A percentile compares a stretch with the other conserved stretches of the same genome.
Evolutionary conservation across 352 stramenopile species (phyloP).

Genomic region (Hyaloperonospora arabidopsidis): DNA sequence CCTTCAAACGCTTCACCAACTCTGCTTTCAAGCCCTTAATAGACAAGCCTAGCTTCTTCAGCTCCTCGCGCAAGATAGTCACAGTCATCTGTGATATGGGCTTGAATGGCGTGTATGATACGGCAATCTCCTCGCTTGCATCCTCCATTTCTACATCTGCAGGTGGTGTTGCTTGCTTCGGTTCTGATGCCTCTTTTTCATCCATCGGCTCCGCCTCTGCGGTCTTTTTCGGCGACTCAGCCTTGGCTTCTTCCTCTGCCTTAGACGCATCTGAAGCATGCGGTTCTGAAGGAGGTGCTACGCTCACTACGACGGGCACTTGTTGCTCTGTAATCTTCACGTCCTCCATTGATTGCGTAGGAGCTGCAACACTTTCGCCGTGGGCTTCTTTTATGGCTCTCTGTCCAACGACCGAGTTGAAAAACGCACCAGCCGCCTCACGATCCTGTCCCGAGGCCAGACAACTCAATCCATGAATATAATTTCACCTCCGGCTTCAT

Average conservation of each 20-base stretch:
- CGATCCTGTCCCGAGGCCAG: conserved; percentile 48
- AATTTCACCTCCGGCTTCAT: not conserved
- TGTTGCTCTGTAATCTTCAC: conserved; percentile 29
- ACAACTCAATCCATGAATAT: not conserved
- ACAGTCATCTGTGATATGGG: conserved; percentile 77
- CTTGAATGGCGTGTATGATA: conserved; percentile 57
- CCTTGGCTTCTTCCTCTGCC: conserved; percentile 8
- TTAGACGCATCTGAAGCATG: conserved; percentile 12
- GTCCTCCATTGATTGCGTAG: conserved; percentile 42
- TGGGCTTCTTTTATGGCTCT: conserved; percentile 50
- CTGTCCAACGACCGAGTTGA: conserved; percentile 68
- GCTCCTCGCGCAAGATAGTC: conserved; percentile 49
- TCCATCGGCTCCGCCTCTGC: conserved; percentile 19
- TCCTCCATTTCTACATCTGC: conserved; percentile 57
- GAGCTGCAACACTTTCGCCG: conserved; percentile 28
- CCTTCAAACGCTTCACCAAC: conserved; percentile 71
- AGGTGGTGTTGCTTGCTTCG: conserved; percentile 14
- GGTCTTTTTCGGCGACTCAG: conserved; percentile 18
- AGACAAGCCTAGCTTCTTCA: conserved; percentile 66
- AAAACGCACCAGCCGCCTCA: conserved; percentile 61
- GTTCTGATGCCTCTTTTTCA: conserved; percentile 8
- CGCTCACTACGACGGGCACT: conserved; percentile 12
- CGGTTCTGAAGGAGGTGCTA: conserved; percentile 25
- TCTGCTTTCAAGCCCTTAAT: conserved; percentile 83
- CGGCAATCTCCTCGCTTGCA: conserved; percentile 20